Evolutionary conservation across 1,139 yeast genomes (phyloP).

Genomic region (Magnusiomyces ingens): DNA sequence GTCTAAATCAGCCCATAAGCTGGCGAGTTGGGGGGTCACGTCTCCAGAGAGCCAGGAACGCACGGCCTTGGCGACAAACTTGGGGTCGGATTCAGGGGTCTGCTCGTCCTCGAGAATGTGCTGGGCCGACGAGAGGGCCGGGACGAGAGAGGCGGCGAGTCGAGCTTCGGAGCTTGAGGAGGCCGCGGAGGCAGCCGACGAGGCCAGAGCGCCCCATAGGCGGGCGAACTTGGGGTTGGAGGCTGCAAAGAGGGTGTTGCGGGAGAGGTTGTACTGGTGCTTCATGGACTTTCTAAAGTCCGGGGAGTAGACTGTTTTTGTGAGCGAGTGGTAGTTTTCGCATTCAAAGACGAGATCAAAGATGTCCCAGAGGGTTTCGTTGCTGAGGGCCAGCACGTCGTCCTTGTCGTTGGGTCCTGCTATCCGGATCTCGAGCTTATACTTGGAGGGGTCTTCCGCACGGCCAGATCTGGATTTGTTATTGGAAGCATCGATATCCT

Average conservation of each 20-base stretch:
- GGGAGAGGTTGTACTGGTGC: slow-evolving; percentile 2
- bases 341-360: slow-evolving; percentile 7
- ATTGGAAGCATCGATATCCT: neutral
- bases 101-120: too few species aligned
- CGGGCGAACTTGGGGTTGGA: neutral
- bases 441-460: slow-evolving; percentile 2
- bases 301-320: neutral
- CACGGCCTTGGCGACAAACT: neutral
- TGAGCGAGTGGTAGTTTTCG: slow-evolving; percentile 1
- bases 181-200: neutral
- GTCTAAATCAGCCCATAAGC: slow-evolving; percentile 1
- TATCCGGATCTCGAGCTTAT: neutral
- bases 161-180: neutral
- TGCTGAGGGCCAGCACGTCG: slow-evolving; percentile 2
- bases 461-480: neutral
- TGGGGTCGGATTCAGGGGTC: too few species aligned
- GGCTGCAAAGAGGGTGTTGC: neutral
- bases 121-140: too few species aligned
- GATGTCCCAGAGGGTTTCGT: slow-evolving; percentile 7
- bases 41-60: neutral
- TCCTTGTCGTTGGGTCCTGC: neutral
- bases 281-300: slow-evolving; percentile 2
- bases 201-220: neutral
- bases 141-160: neutral
- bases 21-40: neutral